Percentiles rank a stretch among this genome's conserved stretches.
Conservation (phyloP, 306 rosid genomes). For the Styphnolobium japonicum region DNA sequence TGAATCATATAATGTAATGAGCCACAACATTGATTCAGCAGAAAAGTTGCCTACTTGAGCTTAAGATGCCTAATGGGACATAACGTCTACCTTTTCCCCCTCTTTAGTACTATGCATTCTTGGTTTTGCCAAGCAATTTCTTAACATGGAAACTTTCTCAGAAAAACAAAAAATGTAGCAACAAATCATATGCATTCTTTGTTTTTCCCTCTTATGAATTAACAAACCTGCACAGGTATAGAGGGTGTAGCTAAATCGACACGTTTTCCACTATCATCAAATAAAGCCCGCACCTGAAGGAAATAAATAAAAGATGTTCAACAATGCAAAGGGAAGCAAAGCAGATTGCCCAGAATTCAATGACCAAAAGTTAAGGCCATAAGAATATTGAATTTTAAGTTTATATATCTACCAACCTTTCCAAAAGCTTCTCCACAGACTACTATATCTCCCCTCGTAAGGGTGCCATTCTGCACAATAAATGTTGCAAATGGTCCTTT, state of each 20-base stretch:
- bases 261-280: constrained; percentile 89
- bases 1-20: neutral
- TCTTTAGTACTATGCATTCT: neutral
- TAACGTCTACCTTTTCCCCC: neutral
- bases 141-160: neutral
- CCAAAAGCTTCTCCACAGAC: constrained; percentile 96
- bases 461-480: constrained; percentile 92
- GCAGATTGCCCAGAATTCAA: neutral
- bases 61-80: neutral
- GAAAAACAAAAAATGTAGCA: neutral
- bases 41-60: neutral
- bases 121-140: neutral
- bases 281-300: constrained; percentile 86
- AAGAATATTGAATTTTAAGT: constrained; percentile 11
- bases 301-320: constrained; percentile 20
- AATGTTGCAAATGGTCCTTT: constrained; percentile 92
- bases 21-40: neutral
- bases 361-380: constrained; percentile 9
- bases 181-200: neutral
- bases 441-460: constrained; percentile 71
- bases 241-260: constrained; percentile 87
- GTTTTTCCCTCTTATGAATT: constrained; percentile 3
- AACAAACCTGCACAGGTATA: constrained; percentile 85
- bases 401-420: constrained; percentile 59
- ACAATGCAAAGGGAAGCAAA: neutral